Conservation (phyloP, 2,329 filamentous ascomycete genomes). For the Scedosporium dehoogii region DNA sequence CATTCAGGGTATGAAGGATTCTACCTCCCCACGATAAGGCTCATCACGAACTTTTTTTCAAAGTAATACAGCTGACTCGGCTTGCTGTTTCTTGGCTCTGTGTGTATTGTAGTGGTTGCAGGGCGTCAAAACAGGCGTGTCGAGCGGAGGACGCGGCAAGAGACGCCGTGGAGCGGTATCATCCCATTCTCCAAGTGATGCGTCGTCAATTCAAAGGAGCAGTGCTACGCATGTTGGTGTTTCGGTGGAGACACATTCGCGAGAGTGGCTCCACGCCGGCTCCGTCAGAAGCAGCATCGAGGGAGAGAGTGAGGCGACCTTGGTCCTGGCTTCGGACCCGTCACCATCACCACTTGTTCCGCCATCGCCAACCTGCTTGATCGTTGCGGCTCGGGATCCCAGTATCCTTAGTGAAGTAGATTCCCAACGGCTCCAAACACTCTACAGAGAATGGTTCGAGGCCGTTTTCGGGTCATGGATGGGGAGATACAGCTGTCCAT, state of each 20-base stretch:
- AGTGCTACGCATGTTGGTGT: background rate
- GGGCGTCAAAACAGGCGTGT: slow-evolving; percentile 12
- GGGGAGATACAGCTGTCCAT: slow-evolving; percentile 30
- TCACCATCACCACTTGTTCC: background rate
- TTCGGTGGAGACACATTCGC: background rate
- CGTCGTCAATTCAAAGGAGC: background rate
- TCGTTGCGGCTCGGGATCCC: slow-evolving; percentile 4
- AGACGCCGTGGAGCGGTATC: slow-evolving; percentile 10
- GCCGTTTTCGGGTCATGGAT: slow-evolving; percentile 31
- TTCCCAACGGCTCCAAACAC: slow-evolving; percentile 15
- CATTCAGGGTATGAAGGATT: slow-evolving; percentile 16
- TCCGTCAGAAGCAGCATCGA: background rate
- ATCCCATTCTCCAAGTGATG: slow-evolving; percentile 10
- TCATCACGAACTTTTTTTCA: background rate
- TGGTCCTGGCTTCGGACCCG: background rate
- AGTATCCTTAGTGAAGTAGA: slow-evolving; percentile 10
- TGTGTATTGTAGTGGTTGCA: slow-evolving; percentile 16
- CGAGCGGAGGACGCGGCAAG: slow-evolving; percentile 7
- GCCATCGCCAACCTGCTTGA: background rate
- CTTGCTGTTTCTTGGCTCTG: background rate
- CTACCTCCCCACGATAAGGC: background rate
- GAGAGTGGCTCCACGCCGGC: background rate
- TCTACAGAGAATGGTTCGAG: slow-evolving; percentile 27
- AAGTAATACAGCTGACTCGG: slow-evolving; percentile 5
- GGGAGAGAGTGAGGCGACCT: background rate